Evolutionary conservation across 805 yeast species (phyloP).

Genomic region (Pichia pseudocactophila): DNA sequence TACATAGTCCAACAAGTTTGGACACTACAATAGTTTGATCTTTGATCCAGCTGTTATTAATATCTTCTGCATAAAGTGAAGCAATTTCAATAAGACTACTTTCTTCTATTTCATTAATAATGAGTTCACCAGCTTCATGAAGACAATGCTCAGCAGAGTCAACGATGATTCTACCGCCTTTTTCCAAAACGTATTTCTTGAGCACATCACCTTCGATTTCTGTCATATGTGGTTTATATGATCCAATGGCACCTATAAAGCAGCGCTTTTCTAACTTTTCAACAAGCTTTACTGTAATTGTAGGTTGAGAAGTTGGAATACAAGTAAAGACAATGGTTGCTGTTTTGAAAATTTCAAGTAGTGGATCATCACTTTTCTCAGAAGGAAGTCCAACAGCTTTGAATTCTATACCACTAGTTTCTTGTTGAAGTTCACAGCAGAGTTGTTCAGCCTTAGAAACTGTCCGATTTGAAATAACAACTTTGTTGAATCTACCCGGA

Average conservation of each 20-base stretch:
- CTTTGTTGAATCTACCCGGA: conserved; percentile 28
- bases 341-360: conserved; percentile 24
- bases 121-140: conserved; percentile 58
- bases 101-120: conserved; percentile 33
- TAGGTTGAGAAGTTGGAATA: conserved; percentile 45
- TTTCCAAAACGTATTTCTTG: conserved; percentile 26
- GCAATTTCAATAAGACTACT: conserved; percentile 41
- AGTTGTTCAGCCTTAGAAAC: conserved; percentile 31
- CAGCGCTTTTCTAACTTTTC: conserved; percentile 18
- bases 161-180: conserved; percentile 40
- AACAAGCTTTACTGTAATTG: conserved; percentile 29
- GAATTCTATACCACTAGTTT: conserved; percentile 23
- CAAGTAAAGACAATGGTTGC: conserved; percentile 51
- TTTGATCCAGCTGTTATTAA: conserved; percentile 7
- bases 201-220: conserved; percentile 44
- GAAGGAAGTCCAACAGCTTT: conserved; percentile 10
- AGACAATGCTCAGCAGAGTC: conserved; percentile 51
- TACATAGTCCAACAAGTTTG: conserved; percentile 54
- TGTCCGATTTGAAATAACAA: conserved; percentile 40
- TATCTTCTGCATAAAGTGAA: conserved; percentile 23
- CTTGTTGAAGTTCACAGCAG: conserved; percentile 22
- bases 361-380: conserved; percentile 12
- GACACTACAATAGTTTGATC: conserved; percentile 32
- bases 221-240: conserved; percentile 59
- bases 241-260: conserved; percentile 54